phyloP scores from a whole-genome alignment of 2,329 filamentous ascomycete species.

The Penicillium sumatraense region DNA sequence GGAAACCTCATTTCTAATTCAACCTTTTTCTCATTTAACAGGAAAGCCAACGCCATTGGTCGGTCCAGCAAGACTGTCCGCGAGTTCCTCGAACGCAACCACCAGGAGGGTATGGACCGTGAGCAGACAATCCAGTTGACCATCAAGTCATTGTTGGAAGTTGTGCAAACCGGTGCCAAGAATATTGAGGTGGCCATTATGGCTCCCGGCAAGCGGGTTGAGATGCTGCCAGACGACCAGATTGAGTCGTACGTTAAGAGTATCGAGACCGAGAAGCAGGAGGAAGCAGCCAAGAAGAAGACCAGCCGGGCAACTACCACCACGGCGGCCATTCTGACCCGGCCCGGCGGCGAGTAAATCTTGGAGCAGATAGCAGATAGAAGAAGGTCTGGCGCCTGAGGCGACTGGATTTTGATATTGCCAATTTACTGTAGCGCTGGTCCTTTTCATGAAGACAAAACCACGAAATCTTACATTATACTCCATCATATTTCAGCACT shows the following conservation, averaged over 20 bases:
- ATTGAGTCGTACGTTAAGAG: slow-evolving; percentile 98
- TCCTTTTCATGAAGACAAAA: slow-evolving; percentile 30
- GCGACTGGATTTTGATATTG: slow-evolving; percentile 24
- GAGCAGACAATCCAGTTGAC: slow-evolving; percentile 95
- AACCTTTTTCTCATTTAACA: slow-evolving; percentile 43
- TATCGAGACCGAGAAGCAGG: slow-evolving; percentile 99
- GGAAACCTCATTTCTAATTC: slow-evolving; percentile 9
- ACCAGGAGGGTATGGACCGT: slow-evolving; percentile 96
- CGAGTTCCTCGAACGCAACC: slow-evolving; percentile 97
- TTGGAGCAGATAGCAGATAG: slow-evolving; percentile 20
- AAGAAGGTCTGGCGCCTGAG: slow-evolving; percentile 23
- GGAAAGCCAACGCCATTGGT: slow-evolving; percentile 99
- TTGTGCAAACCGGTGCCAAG: slow-evolving; percentile 98
- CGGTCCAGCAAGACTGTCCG: slow-evolving; percentile 98
- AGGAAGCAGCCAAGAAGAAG: slow-evolving; percentile 98
- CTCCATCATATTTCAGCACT: background rate
- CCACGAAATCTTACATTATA: slow-evolving; percentile 20
- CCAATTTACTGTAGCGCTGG: slow-evolving; percentile 31
- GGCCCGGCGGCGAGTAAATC: slow-evolving; percentile 50
- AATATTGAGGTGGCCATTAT: slow-evolving; percentile 99
- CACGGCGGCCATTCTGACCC: slow-evolving; percentile 72
- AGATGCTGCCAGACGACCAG: slow-evolving; percentile 93
- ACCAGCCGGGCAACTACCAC: slow-evolving; percentile 59
- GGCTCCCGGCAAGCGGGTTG: slow-evolving; percentile 86
- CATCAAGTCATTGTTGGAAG: slow-evolving; percentile 96